phyloP scores from a whole-genome alignment of 2,329 filamentous ascomycete species.

The Trichophyton equinum region DNA sequence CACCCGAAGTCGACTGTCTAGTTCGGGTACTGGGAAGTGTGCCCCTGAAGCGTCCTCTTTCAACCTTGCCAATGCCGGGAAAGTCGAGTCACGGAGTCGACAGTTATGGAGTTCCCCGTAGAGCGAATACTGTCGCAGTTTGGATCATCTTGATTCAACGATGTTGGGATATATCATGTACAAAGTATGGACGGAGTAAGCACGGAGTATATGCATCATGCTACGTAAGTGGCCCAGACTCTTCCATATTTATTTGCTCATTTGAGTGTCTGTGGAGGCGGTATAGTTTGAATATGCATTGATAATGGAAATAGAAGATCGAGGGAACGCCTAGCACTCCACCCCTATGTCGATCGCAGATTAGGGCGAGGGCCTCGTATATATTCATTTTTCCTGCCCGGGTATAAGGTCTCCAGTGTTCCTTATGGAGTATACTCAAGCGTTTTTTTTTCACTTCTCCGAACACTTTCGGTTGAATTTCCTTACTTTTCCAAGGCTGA shows the following conservation, averaged over 20 bases:
- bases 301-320: neutral
- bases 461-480: neutral
- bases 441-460: neutral
- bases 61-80: neutral
- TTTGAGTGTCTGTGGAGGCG: neutral
- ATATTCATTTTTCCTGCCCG: neutral
- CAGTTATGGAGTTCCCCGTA: neutral
- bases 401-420: neutral
- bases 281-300: constrained; percentile 1
- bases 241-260: neutral
- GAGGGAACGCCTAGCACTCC: neutral
- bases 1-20: neutral
- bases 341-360: neutral
- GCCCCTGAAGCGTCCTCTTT: neutral
- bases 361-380: neutral
- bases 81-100: neutral
- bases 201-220: too few species aligned
- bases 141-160: neutral
- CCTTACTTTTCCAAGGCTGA: neutral
- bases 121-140: neutral
- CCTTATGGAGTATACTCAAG: neutral
- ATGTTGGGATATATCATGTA: neutral
- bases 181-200: too few species aligned
- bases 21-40: neutral
- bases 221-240: neutral